Evolutionary conservation across 306 rosid species (phyloP).

Genomic region (Dryas drummondii): DNA sequence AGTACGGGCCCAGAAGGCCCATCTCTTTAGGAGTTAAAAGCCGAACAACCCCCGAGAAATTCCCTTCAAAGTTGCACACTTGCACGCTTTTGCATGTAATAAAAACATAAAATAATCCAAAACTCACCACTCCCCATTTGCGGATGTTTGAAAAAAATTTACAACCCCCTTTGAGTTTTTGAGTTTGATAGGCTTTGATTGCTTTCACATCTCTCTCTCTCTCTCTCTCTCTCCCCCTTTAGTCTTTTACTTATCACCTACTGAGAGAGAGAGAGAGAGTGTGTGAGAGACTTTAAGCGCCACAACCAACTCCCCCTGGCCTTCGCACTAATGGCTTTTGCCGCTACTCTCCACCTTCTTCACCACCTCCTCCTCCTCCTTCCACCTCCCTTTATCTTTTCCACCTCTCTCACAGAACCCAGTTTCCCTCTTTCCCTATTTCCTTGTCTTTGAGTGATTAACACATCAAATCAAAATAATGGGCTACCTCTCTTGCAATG

Average conservation of each 20-base stretch:
- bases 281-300: slow-evolving; percentile 31
- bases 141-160: slow-evolving; percentile 25
- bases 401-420: no score
- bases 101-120: slow-evolving; percentile 15
- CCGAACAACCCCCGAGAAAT: slow-evolving; percentile 24
- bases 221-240: not conserved
- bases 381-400: not conserved
- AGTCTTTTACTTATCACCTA: not conserved
- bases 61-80: slow-evolving; percentile 37
- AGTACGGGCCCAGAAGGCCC: slow-evolving; percentile 11
- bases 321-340: slow-evolving; percentile 48
- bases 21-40: not conserved
- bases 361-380: not conserved
- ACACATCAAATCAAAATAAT: slow-evolving; percentile 19
- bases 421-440: not conserved
- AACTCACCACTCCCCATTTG: not conserved
- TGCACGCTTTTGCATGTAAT: slow-evolving; percentile 62
- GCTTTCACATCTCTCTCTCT: slow-evolving; percentile 23
- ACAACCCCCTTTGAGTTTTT: not conserved
- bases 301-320: slow-evolving; percentile 15
- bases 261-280: not conserved
- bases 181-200: not conserved
- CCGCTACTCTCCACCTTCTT: slow-evolving; percentile 30
- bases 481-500: slow-evolving; percentile 83
- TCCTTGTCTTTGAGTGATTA: not conserved